Conservation (phyloP, 768 basidiomycete species). For the Sarcodon aspratus region DNA sequence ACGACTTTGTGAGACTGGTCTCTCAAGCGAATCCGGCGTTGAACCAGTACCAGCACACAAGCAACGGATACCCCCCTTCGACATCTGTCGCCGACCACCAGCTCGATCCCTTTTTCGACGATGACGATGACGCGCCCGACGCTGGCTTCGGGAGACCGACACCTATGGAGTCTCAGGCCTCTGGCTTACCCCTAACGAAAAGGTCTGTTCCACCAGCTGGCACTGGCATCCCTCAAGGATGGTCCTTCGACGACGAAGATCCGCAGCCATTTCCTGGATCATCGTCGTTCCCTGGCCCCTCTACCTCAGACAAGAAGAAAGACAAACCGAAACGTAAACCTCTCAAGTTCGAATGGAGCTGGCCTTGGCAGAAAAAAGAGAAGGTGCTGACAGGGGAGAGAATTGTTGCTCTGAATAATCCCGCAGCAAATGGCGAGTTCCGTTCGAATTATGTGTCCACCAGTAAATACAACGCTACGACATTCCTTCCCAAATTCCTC, state of each 20-base stretch:
- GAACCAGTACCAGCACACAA: conserved; percentile 37
- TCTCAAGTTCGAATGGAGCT: conserved; percentile 46
- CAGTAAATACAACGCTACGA: conserved; percentile 84
- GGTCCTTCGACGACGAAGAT: conserved; percentile 63
- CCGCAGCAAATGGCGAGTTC: conserved; percentile 51
- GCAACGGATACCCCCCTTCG: conserved; percentile 35
- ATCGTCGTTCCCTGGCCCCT: conserved; percentile 30
- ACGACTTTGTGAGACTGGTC: conserved; percentile 67
- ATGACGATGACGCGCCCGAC: conserved; percentile 55
- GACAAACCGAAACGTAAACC: background rate
- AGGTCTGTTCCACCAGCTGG: conserved; percentile 53
- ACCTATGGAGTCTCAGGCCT: conserved; percentile 31
- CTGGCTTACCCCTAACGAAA: conserved; percentile 43
- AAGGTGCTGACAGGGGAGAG: conserved; percentile 61
- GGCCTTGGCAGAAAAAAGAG: conserved; percentile 78
- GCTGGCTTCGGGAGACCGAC: conserved; percentile 48
- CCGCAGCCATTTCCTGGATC: conserved; percentile 18
- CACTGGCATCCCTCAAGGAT: conserved; percentile 47
- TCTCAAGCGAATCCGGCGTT: conserved; percentile 61
- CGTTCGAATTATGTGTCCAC: conserved; percentile 82
- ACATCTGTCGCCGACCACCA: conserved; percentile 26
- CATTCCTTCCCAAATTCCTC: conserved; percentile 90
- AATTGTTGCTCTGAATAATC: conserved; percentile 74
- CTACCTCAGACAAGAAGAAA: conserved; percentile 13
- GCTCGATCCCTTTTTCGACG: conserved; percentile 86